Evolutionary conservation across 345 rosid genomes (phyloP), one percentile per base, ranked within the genome.

Genomic region (Syzygium oleosum): DNA sequence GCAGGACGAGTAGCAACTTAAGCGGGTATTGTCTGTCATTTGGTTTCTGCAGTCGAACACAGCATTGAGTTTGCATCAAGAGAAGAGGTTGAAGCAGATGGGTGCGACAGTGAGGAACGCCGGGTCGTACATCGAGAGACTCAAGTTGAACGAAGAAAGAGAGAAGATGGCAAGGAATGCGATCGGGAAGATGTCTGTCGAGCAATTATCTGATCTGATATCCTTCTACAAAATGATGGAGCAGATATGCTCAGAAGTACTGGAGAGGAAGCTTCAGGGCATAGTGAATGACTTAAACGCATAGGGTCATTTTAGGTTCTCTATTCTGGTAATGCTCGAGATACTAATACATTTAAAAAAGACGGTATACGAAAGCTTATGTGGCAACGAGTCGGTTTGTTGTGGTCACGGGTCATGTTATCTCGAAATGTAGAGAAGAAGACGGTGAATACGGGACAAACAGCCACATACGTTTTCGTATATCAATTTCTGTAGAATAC

Each of bases 21-120:
- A 73, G 25, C 12, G 25, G 25, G 80, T 22, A 68, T 65, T 5
- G 4, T 78, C 51, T n/a, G 31, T 54, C 15, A 43, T 87, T 34
- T 52, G 51, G 9, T 21, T 56, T 25, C 21, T 90, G 91, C 94
- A 95, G 98, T 95, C 96, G 12, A 96, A 96, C 85, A 95, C 94
- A 1, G 96, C 95, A 1, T 87, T 94, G 88, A 96, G 96, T 84
- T 55, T 87, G 79, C 94, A 96, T 85, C 99, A 97, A 89, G 98
- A 97, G 93, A 94, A 53, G 9, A 93, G 99, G 90, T 85, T 97
- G 87, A 95, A 96, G 94, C 97, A 97, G 92, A 97, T 97, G 95
- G 99, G 99, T 15, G 99, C 98, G 12, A 97, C 99, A 9, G 95
- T 96, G 89, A 95, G 99, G 88, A 95, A 97, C 29, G 97, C 91